These are phyloP conservation scores for Fusarium robinianum DNA, from an alignment of 2,329 filamentous ascomycete genomes.

Conservation along the genomic window DNA sequence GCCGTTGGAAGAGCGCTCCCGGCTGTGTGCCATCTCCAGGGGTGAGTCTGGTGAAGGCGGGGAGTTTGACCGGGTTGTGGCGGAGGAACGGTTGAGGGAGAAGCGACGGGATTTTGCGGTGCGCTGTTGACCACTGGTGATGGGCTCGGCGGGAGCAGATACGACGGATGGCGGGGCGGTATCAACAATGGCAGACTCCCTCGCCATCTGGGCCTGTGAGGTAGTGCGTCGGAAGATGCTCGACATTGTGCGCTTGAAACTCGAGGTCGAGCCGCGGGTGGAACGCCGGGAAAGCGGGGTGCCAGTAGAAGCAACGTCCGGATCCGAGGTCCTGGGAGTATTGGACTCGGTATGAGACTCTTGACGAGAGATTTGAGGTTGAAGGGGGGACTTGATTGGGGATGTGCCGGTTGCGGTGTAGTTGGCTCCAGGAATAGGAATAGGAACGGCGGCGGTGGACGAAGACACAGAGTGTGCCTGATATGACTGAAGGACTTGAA, in stretches of 20 bases:
- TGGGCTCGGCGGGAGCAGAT: conserved; percentile 32
- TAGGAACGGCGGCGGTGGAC: conserved; percentile 28
- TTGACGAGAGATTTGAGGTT: conserved; percentile 25
- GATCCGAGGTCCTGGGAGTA: conserved; percentile 32
- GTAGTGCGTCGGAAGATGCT: conserved; percentile 53
- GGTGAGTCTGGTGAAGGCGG: conserved; percentile 56
- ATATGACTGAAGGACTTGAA: conserved; percentile 35
- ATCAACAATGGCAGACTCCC: conserved; percentile 31
- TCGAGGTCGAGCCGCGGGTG: conserved; percentile 49
- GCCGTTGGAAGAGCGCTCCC: conserved; percentile 31
- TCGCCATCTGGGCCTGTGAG: conserved; percentile 39
- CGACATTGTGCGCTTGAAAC: conserved; percentile 56
- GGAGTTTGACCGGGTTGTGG: conserved; percentile 53
- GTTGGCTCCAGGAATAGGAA: conserved; percentile 25
- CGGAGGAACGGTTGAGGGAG: conserved; percentile 52
- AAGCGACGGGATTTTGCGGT: conserved; percentile 45
- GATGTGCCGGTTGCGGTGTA: conserved; percentile 1
- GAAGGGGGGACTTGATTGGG: conserved; percentile 21
- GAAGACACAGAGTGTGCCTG: conserved; percentile 27
- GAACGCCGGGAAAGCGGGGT: conserved; percentile 46
- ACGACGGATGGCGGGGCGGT: conserved; percentile 34
- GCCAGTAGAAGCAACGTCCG: conserved; percentile 29
- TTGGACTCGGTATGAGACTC: conserved; percentile 26
- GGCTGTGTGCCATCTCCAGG: conserved; percentile 47
- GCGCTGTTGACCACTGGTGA: conserved; percentile 38